phyloP scores from a whole-genome alignment of 768 basidiomycete species.

The Leccinellum albellum region DNA sequence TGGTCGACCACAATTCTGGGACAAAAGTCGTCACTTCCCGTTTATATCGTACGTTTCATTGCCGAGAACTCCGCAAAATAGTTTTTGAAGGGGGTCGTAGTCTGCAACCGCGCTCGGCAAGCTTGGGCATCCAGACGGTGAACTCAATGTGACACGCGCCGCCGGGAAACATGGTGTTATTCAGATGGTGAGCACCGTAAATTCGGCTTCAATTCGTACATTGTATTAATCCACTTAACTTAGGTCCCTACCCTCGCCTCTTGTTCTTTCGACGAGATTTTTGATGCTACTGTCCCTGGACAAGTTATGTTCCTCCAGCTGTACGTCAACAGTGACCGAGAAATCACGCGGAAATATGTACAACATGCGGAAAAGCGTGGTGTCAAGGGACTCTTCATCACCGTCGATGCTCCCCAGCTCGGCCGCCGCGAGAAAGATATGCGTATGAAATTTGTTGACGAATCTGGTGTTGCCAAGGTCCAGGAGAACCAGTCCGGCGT shows the following conservation, averaged over 20 bases:
- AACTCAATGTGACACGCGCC: constrained; percentile 84
- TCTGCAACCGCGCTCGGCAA: constrained; percentile 90
- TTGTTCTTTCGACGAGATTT: constrained; percentile 92
- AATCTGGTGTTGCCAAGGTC: constrained; percentile 30
- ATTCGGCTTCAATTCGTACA: background rate
- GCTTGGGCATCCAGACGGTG: constrained; percentile 94
- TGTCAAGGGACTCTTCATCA: constrained; percentile 92
- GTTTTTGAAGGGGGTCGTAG: constrained; percentile 24
- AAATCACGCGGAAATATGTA: constrained; percentile 80
- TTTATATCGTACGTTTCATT: constrained; percentile 59
- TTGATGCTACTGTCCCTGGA: constrained; percentile 73
- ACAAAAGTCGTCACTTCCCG: constrained; percentile 62
- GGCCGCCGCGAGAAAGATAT: constrained; percentile 96
- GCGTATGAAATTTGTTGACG: constrained; percentile 54
- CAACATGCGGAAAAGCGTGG: constrained; percentile 89
- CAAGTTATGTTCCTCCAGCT: constrained; percentile 88
- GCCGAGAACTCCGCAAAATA: constrained; percentile 21
- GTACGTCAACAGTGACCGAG: constrained; percentile 86
- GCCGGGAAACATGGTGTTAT: constrained; percentile 76
- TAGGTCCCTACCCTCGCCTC: constrained; percentile 94
- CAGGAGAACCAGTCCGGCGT: constrained; percentile 24
- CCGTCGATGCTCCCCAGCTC: constrained; percentile 95
- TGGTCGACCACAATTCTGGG: constrained; percentile 83
- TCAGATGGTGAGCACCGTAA: constrained; percentile 54
- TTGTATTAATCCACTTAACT: background rate